These are phyloP conservation scores for Jatropha multifida DNA, from an alignment of 441 rosid species.

Conservation along the genomic window DNA sequence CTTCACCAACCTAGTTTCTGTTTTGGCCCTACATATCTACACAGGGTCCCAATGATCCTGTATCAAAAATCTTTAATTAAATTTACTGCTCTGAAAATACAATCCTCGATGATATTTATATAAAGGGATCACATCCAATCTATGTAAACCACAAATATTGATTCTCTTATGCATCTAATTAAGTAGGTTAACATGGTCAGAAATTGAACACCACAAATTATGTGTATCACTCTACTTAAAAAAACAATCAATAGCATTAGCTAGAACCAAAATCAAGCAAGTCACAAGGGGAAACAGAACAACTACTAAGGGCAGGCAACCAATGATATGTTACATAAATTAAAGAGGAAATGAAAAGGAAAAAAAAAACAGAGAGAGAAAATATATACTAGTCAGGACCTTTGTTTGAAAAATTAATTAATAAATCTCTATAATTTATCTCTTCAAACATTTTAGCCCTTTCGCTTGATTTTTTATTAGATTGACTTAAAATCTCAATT, in stretches of 20 bases:
- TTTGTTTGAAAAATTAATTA: no score
- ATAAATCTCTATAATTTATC: no score
- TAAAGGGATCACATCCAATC: neutral
- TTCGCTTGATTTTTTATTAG: no score
- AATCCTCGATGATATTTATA: neutral
- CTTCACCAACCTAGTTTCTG: neutral
- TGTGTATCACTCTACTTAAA: neutral
- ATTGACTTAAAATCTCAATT: no score
- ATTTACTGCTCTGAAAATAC: neutral
- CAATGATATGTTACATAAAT: conserved; percentile 2
- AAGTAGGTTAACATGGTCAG: neutral
- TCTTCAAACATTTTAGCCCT: no score
- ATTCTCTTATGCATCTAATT: neutral
- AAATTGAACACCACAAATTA: neutral
- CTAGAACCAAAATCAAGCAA: neutral
- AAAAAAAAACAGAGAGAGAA: no score
- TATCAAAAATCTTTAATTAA: neutral
- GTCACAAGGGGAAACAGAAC: neutral
- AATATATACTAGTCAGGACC: no score
- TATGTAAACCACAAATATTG: neutral
- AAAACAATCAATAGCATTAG: neutral
- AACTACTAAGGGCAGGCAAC: neutral
- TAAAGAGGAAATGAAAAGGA: neutral
- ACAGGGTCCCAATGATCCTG: neutral
- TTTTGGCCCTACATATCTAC: neutral